phyloP scores from a whole-genome alignment of 202 grass and related monocot genomes.

The Zizania palustris region DNA sequence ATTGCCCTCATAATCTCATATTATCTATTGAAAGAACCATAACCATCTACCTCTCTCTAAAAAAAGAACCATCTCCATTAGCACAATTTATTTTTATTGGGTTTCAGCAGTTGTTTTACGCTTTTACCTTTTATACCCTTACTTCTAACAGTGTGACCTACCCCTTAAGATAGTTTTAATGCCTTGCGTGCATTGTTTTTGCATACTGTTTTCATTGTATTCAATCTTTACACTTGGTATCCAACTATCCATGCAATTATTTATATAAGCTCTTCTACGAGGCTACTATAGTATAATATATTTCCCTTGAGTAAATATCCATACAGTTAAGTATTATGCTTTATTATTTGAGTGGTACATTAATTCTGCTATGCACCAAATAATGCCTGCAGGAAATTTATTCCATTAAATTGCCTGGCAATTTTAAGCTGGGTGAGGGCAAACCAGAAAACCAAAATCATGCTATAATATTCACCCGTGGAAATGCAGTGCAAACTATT shows the following conservation, averaged over 20 bases:
- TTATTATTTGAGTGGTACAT: constrained; percentile 26
- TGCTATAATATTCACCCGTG: constrained; percentile 90
- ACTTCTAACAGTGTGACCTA: neutral
- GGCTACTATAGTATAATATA: neutral
- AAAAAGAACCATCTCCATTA: neutral
- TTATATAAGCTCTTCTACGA: neutral
- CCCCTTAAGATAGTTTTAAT: constrained; percentile 27
- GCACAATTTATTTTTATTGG: neutral
- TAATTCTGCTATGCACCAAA: constrained; percentile 20
- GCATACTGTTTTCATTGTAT: neutral
- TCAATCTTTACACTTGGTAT: constrained; percentile 3
- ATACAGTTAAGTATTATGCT: constrained; percentile 1
- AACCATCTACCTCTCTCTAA: neutral
- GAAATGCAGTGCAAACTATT: constrained; percentile 94
- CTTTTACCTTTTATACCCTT: neutral
- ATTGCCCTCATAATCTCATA: neutral
- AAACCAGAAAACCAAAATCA: constrained; percentile 99
- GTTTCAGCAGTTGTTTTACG: constrained; percentile 1
- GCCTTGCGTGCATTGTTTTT: constrained; percentile 7
- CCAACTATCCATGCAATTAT: constrained; percentile 5
- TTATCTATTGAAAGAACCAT: neutral
- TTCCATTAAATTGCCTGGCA: constrained; percentile 79
- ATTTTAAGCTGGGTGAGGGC: constrained; percentile 89
- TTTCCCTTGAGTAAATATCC: neutral
- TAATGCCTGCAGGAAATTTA: constrained; percentile 77